Conservation (phyloP, 495 filamentous ascomycete species). For the Xylaria grammica region DNA sequence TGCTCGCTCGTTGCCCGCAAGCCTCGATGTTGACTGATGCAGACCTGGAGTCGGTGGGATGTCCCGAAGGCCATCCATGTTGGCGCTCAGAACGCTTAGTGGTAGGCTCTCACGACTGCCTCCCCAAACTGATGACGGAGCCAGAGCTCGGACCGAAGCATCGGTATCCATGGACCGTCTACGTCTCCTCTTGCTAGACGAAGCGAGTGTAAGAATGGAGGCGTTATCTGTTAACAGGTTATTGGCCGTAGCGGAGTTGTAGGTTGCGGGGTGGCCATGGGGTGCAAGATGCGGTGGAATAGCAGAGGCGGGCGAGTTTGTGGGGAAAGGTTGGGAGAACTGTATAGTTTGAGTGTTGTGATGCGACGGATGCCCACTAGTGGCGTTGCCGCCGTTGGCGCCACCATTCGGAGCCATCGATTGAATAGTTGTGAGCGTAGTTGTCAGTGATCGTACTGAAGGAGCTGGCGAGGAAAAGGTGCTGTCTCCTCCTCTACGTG, state of each 20-base stretch:
- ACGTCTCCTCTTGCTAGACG: slow-evolving; percentile 87
- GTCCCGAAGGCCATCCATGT: slow-evolving; percentile 55
- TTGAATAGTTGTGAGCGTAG: slow-evolving; percentile 95
- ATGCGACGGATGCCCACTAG: slow-evolving; percentile 49
- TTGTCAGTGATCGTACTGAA: slow-evolving; percentile 88
- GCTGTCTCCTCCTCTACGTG: slow-evolving; percentile 75
- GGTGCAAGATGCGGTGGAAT: slow-evolving; percentile 78
- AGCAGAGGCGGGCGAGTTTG: slow-evolving; percentile 72
- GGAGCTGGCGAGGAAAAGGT: slow-evolving; percentile 94
- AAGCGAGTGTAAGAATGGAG: slow-evolving; percentile 94
- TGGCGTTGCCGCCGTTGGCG: slow-evolving; percentile 43
- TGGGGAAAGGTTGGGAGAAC: slow-evolving; percentile 91
- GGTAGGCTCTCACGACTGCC: slow-evolving; percentile 87
- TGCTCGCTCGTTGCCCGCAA: slow-evolving; percentile 75
- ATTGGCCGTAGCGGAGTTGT: slow-evolving; percentile 87
- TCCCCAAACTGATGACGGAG: slow-evolving; percentile 90
- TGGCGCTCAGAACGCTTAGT: slow-evolving; percentile 84
- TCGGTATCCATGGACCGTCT: slow-evolving; percentile 93
- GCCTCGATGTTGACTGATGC: slow-evolving; percentile 64
- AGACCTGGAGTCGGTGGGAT: slow-evolving; percentile 46
- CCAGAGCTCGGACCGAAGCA: slow-evolving; percentile 89
- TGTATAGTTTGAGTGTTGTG: slow-evolving; percentile 65
- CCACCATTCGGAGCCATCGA: slow-evolving; percentile 75
- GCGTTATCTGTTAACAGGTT: slow-evolving; percentile 92
- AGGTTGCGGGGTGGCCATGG: slow-evolving; percentile 75